Conservation (phyloP, 164 flowering plant species). For the Kalanchoe fedtschenkoi region DNA sequence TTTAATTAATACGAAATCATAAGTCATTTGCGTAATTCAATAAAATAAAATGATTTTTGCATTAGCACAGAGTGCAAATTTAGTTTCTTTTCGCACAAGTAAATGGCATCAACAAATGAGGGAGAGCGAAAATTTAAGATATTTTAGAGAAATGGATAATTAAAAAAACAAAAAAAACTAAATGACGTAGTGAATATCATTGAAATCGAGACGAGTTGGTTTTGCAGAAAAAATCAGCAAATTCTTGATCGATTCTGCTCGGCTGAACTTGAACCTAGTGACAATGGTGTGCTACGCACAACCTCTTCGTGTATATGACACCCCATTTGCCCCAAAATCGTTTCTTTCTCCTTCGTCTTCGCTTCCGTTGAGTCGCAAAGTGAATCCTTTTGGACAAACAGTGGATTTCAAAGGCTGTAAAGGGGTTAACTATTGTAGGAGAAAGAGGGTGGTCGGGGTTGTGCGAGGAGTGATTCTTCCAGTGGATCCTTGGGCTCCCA, state of each 20-base stretch:
- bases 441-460: slow-evolving; percentile 12
- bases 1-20: too few species aligned
- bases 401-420: neutral
- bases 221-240: too few species aligned
- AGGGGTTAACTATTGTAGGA: neutral
- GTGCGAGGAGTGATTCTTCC: slow-evolving; percentile 44
- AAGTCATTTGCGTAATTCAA: too few species aligned
- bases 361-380: neutral
- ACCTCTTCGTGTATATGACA: neutral
- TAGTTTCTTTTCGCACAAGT: too few species aligned
- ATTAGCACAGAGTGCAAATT: too few species aligned
- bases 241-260: neutral
- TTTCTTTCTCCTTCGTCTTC: neutral
- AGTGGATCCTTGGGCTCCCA: slow-evolving; percentile 96
- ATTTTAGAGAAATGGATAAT: too few species aligned
- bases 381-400: neutral
- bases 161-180: too few species aligned
- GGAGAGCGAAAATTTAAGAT: too few species aligned
- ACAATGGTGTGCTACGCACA: neutral
- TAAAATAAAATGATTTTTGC: too few species aligned
- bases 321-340: neutral
- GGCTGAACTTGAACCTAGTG: neutral
- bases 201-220: too few species aligned
- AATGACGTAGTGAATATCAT: too few species aligned
- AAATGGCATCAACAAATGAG: too few species aligned